Evolutionary conservation across 2,329 filamentous ascomycete species (phyloP), one percentile per base, ranked within the genome.

Genomic region (Tolypocladium tundrense): DNA sequence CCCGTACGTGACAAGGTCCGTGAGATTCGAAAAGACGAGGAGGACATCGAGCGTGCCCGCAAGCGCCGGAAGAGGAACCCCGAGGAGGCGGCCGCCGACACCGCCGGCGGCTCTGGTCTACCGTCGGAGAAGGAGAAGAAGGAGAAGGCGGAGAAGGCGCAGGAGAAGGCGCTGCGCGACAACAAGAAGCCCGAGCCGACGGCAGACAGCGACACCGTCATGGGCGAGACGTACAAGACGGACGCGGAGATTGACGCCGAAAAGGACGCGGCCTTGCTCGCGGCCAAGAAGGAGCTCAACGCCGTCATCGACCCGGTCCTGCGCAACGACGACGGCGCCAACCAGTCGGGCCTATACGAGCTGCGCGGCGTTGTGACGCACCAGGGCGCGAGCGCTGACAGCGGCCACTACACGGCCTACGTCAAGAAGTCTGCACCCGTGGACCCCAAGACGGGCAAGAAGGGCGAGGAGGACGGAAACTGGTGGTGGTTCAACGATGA

Each of bases 401-500:
- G 93, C 67, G 94, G 94, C 9, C 94, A 99, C 75, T 99, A 99
- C 79, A 99, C 95, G 5, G 88, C 92, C 0, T 99, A 96, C 70
- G 90, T 99, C 65, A 99, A 97, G 82, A 97, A 99, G 81, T 80
- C 87, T 60, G 87, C 83, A 0, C 75, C 79, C 11, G 75, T 90
- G 59, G 88, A 95, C 65, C 80, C 87, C 19, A 84, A 86, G 67
- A 90, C 87, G 24, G 91, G 90, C 64, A 90, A 91, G 77, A 79
- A 84, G 67, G 85, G 83, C 57, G 85, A 88, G 68, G 91, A 96
- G 69, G 91, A 96, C 69, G 91, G 90, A 65, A 96, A 91, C 67
- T 99, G 94, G 94, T 99, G 94, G 93, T 99, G 94, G 93, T 99
- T 99, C 81, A 97, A 99, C 73, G 94, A 99, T 68, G 93, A 99